Evolutionary conservation across 768 basidiomycete genomes (phyloP).

Genomic region (Cyclocybe cylindracea): DNA sequence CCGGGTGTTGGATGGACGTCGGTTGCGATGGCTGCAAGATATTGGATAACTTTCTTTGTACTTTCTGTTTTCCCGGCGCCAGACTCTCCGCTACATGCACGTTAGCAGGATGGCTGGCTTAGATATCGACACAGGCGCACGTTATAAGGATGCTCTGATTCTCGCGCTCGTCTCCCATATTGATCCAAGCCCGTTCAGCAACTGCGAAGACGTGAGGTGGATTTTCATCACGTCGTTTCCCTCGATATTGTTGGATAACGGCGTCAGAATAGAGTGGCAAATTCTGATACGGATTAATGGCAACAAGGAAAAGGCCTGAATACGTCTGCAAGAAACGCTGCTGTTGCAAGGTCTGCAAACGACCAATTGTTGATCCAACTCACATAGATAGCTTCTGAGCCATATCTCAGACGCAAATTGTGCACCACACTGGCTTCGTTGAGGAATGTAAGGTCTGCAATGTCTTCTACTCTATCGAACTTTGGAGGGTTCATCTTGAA

Average conservation of each 20-base stretch:
- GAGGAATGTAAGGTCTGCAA: slow-evolving; percentile 95
- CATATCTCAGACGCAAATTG: slow-evolving; percentile 90
- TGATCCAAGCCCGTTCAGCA: slow-evolving; percentile 96
- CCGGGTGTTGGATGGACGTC: slow-evolving; percentile 64
- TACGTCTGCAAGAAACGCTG: slow-evolving; percentile 61
- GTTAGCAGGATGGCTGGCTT: slow-evolving; percentile 1
- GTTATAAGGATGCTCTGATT: slow-evolving; percentile 98
- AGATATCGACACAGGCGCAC: slow-evolving; percentile 47
- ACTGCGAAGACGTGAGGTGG: slow-evolving; percentile 97
- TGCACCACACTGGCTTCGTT: slow-evolving; percentile 99
- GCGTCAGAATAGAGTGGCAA: slow-evolving; percentile 89
- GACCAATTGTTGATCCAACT: slow-evolving; percentile 28
- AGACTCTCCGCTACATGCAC: slow-evolving; percentile 79
- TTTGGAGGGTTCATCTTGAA: slow-evolving; percentile 99
- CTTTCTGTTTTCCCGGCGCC: slow-evolving; percentile 99
- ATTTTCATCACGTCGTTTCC: slow-evolving; percentile 86
- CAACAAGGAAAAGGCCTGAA: slow-evolving; percentile 96
- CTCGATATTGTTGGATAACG: slow-evolving; percentile 89
- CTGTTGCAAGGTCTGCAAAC: neutral
- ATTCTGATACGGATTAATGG: slow-evolving; percentile 95
- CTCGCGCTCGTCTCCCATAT: slow-evolving; percentile 96
- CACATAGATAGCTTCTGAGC: slow-evolving; percentile 90
- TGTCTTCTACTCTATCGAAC: slow-evolving; percentile 97
- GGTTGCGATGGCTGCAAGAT: slow-evolving; percentile 94
- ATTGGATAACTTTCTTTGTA: slow-evolving; percentile 99